Evolutionary conservation across 2,329 filamentous ascomycete species (phyloP).

Genomic region (Coniella lustricola): DNA sequence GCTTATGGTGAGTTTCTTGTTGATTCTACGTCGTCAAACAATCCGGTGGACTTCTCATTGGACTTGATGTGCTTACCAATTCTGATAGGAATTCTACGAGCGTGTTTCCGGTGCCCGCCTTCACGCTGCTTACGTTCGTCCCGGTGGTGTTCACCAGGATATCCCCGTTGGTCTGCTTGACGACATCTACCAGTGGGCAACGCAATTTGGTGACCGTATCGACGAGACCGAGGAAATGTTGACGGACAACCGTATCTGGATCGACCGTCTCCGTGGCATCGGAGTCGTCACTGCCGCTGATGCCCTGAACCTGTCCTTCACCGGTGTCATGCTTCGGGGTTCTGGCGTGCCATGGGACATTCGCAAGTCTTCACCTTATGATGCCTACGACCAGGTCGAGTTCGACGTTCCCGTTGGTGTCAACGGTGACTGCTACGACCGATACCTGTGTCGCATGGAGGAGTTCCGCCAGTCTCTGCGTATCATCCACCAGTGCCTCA

Average conservation of each 20-base stretch:
- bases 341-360: constrained; percentile 95
- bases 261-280: constrained; percentile 81
- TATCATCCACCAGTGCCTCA: constrained; percentile 97
- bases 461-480: constrained; percentile 97
- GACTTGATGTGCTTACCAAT: constrained; percentile 2
- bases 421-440: constrained; percentile 98
- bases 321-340: constrained; percentile 94
- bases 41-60: neutral
- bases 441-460: constrained; percentile 98
- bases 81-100: constrained; percentile 90
- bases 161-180: constrained; percentile 88
- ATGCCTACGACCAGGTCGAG: constrained; percentile 95
- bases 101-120: constrained; percentile 96
- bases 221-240: constrained; percentile 98
- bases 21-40: too few species aligned
- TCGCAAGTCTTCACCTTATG: constrained; percentile 93
- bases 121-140: constrained; percentile 93
- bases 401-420: constrained; percentile 96
- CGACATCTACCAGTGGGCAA: constrained; percentile 99
- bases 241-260: constrained; percentile 99
- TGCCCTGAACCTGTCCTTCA: constrained; percentile 95
- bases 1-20: constrained; percentile 69
- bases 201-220: constrained; percentile 95
- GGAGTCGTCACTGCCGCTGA: constrained; percentile 88
- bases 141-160: constrained; percentile 94